phyloP scores from a whole-genome alignment of 805 yeast species.

The Cyberlindnera sargentensis region DNA sequence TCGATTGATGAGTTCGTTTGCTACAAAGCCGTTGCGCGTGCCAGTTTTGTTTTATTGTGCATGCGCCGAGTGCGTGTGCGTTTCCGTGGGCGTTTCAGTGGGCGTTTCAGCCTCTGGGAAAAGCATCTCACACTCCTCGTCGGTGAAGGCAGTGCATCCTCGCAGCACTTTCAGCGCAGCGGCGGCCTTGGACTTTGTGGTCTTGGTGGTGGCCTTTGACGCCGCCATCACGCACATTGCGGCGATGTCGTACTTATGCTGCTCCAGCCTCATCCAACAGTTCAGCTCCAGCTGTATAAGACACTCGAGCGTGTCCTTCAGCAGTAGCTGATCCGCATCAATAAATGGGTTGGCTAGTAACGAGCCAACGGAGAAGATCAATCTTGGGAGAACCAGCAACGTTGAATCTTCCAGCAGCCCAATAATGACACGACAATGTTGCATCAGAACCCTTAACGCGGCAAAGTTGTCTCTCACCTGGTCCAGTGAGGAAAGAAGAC shows the following conservation, averaged over 20 bases:
- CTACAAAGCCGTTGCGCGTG: too few species aligned
- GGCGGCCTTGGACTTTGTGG: conserved; percentile 1
- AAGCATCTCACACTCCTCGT: too few species aligned
- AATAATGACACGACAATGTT: conserved; percentile 6
- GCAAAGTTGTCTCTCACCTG: conserved; percentile 15
- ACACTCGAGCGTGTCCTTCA: conserved; percentile 7
- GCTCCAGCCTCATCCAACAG: conserved; percentile 18
- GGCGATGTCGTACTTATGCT: conserved; percentile 16
- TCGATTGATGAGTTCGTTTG: too few species aligned
- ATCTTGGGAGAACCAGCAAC: conserved; percentile 14
- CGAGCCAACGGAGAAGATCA: conserved; percentile 16
- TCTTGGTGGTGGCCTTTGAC: conserved; percentile 5
- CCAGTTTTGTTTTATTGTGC: too few species aligned
- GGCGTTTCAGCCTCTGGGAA: too few species aligned
- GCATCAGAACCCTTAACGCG: conserved; percentile 7
- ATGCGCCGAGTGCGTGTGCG: too few species aligned
- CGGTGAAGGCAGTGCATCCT: neutral
- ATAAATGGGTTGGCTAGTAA: conserved; percentile 20
- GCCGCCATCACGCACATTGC: conserved; percentile 15
- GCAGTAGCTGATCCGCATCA: conserved; percentile 9
- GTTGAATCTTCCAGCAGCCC: conserved; percentile 3
- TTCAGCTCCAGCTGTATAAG: conserved; percentile 11
- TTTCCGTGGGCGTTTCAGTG: too few species aligned
- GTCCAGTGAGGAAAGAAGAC: conserved; percentile 15
- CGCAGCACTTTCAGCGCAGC: conserved; percentile 3